Percentiles rank a stretch among this genome's conserved stretches.
Evolutionary conservation across 2,329 filamentous ascomycete species (phyloP).

Genomic region (Botrytis squamosa): DNA sequence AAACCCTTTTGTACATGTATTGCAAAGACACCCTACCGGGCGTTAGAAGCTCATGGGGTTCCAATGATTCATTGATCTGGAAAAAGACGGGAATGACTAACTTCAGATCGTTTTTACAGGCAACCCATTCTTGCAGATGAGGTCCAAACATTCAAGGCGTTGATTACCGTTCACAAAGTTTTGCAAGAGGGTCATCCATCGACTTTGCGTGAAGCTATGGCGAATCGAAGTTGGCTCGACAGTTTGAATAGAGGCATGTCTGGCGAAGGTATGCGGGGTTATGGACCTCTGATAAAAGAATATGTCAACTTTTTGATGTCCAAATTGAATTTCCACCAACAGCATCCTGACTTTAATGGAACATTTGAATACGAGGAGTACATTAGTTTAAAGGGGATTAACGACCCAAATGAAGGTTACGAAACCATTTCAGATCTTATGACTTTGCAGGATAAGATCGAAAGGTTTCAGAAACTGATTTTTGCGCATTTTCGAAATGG

Average conservation of each 20-base stretch:
- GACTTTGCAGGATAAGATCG: constrained; percentile 96
- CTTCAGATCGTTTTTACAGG: constrained; percentile 46
- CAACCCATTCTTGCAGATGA: constrained; percentile 98
- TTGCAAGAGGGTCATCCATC: constrained; percentile 93
- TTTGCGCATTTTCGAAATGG: constrained; percentile 94
- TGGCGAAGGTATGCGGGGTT: constrained; percentile 84
- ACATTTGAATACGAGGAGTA: constrained; percentile 99
- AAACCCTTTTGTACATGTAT: constrained; percentile 4
- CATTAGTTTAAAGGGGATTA: constrained; percentile 95
- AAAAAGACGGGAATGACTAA: constrained; percentile 17
- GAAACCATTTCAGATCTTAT: constrained; percentile 97
- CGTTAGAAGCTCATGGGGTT: not conserved
- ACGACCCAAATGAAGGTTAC: constrained; percentile 96
- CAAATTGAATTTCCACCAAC: constrained; percentile 93
- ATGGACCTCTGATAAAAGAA: constrained; percentile 89
- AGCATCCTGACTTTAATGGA: constrained; percentile 97
- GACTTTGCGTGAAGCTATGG: constrained; percentile 83
- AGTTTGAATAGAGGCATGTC: constrained; percentile 80
- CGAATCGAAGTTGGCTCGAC: constrained; percentile 87
- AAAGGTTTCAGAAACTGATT: constrained; percentile 96
- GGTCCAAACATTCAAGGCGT: constrained; percentile 96
- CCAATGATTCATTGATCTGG: constrained; percentile 17
- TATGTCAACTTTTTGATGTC: constrained; percentile 94
- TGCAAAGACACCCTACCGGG: not conserved
- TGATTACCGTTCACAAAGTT: constrained; percentile 97